A percentile compares a stretch with the other conserved stretches of the same genome.
Conservation (phyloP, 805 yeast genomes). For the Kluyveromyces nonfermentans region DNA sequence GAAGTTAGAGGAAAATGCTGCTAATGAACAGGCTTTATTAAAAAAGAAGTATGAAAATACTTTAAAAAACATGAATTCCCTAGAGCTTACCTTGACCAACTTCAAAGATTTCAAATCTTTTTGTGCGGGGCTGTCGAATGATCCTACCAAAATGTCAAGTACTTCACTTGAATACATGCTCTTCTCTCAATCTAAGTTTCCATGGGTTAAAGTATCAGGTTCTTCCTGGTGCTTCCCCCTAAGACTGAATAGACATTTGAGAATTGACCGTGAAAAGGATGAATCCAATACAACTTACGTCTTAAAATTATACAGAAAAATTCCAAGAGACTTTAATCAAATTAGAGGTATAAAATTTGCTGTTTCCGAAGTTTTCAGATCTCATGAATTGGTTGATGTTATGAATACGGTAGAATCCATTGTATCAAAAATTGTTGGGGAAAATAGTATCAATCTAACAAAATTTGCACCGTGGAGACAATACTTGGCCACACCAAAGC, state of each 20-base stretch:
- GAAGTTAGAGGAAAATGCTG: slow-evolving; percentile 7
- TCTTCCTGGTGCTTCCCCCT: slow-evolving; percentile 28
- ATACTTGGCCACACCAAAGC: slow-evolving; percentile 22
- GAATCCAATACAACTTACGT: not conserved
- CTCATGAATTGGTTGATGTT: slow-evolving; percentile 8
- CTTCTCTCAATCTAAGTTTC: slow-evolving; percentile 21
- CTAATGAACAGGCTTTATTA: slow-evolving; percentile 4
- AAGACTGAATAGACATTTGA: slow-evolving; percentile 12
- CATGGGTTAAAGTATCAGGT: slow-evolving; percentile 29
- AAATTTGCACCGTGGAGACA: slow-evolving; percentile 30
- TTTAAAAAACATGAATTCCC: slow-evolving; percentile 12
- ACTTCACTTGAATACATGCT: slow-evolving; percentile 12
- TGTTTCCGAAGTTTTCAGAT: not conserved
- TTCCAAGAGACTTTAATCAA: not conserved
- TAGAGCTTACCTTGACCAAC: slow-evolving; percentile 30
- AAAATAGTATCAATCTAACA: slow-evolving; percentile 10
- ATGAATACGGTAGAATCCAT: slow-evolving; percentile 20
- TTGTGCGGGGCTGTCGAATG: slow-evolving; percentile 5
- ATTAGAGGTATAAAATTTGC: not conserved
- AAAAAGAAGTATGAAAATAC: slow-evolving; percentile 11
- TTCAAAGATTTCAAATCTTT: slow-evolving; percentile 33
- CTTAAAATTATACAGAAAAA: slow-evolving; percentile 2
- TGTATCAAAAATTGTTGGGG: slow-evolving; percentile 10
- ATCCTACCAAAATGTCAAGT: not conserved
- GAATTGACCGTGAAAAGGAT: slow-evolving; percentile 19